Evolutionary conservation across 768 basidiomycete genomes (phyloP).

Genomic region (Lepiota venenata): DNA sequence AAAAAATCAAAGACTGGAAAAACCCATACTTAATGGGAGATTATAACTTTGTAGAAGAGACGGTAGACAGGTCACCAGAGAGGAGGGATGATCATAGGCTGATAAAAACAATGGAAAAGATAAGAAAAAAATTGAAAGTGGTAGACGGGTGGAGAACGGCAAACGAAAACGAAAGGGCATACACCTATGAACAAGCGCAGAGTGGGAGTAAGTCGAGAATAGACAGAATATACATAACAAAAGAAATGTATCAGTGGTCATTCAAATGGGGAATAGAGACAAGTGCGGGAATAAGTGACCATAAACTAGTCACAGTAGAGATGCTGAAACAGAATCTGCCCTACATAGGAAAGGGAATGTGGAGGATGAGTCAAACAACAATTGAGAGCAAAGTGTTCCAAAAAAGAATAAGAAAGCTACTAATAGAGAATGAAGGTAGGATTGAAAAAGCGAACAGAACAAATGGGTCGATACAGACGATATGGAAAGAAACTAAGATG

Average conservation of each 20-base stretch:
- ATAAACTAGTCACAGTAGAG: constrained; percentile 22
- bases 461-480: not conserved
- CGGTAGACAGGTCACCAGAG: constrained; percentile 30
- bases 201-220: constrained; percentile 22
- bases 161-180: constrained; percentile 17
- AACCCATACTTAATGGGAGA: constrained; percentile 35
- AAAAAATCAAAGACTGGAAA: not conserved
- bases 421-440: not conserved
- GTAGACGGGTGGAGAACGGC: constrained; percentile 29
- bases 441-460: not conserved
- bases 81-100: not conserved
- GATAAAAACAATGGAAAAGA: constrained; percentile 12
- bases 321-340: constrained; percentile 20
- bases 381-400: constrained; percentile 16
- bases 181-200: constrained; percentile 22
- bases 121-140: constrained; percentile 17
- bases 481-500: not conserved
- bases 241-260: constrained; percentile 3
- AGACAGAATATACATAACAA: constrained; percentile 30
- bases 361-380: constrained; percentile 21
- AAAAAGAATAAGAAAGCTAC: constrained; percentile 1
- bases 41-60: constrained; percentile 38
- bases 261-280: constrained; percentile 24
- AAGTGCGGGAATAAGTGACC: constrained; percentile 24
- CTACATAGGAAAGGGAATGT: constrained; percentile 27